Base-by-base conservation (phyloP, 371 early-diverging fungal species). In the Synchytrium microbalum region DNA sequence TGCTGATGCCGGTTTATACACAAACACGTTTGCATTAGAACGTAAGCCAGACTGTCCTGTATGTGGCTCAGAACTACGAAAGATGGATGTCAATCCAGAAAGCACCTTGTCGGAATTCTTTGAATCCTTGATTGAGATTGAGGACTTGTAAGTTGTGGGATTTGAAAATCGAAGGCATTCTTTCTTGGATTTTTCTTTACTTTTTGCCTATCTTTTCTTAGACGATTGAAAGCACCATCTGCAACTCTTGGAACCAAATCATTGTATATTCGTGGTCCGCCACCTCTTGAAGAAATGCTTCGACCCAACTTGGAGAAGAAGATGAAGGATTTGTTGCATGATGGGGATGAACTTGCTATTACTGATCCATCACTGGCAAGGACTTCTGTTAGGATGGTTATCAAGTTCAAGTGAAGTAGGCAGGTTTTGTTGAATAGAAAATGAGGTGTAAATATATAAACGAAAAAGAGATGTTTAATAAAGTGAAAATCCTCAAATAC, bases 21-120 rank as follows among this genome's bases (percentile, higher is more conserved):
- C 93, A 1, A 87, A 92, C 67, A 91, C 93, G 0, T 95, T 95
- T 76, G 81, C 86, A 55, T 87, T 89, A 63, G 85, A 88, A 72
- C 84, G 84, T 69, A 88, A 89, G 64, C 83, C 86, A 0, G 89
- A 92, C 25, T 97, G 98, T 72, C 88, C 92, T 30, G 95, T 96
- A 1, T 97, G 98, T 70, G 92, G 94, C 2, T 75, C 74, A 8
- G 75, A n/a, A n/a, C n/a, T n/a, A n/a, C n/a, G n/a, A n/a, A n/a
- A n/a, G n/a, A n/a, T n/a, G n/a, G n/a, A n/a, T n/a, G n/a, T n/a
- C n/a, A n/a, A n/a, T n/a, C n/a, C n/a, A n/a, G n/a, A n/a, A n/a
- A n/a, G 51, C 28, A 10, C 14, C 32, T 10, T 28, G 5, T n/a
- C 32, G 46, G 24, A n/a, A 14, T 31, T 24, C 54, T 10, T 27